Base-by-base conservation (phyloP, 495 filamentous ascomycete genomes). In the Lophium mytilinum region DNA sequence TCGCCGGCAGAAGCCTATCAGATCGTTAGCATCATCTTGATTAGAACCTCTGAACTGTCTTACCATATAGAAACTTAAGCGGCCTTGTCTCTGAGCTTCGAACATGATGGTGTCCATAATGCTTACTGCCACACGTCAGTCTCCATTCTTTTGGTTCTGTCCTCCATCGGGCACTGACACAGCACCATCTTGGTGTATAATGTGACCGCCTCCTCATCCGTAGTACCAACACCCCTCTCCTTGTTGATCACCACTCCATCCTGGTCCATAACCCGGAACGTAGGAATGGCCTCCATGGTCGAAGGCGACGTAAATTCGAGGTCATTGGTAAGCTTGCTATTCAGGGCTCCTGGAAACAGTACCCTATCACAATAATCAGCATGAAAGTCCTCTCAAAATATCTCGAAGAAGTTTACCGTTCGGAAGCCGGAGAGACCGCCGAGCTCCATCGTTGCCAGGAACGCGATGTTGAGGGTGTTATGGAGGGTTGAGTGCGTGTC, bases 81-180 rank as follows among this genome's bases (percentile, higher is more conserved):
- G 80, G 37, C 91, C 86, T 63, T 89, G 86, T 48, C 86, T 69
- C 61, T 89, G 86, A 14, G 88, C 88, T 67, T 96, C 88, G 64
- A 90, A 93, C 89, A 95, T 94, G 57, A 96, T 85, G 40, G 90
- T 70, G 68, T 96, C 91, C 90, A 96, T 93, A 57, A 95, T 85
- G 62, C 84, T 92, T 55, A 96, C 84, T 71, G 40, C 15, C 1
- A n/a, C 9, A 14, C 11, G 36, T 60, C 34, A 65, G 50, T 47
- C 11, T 48, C 21, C 30, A 7, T 5, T 30, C 39, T 5, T 36
- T 35, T n/a, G 34, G 9, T 36, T 33, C 47, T 19, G 15, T 19
- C 34, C 11, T 0, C n/a, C 11, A 15, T 1, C 4, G 37, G 21
- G n/a, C 17, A 65, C 75, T 12, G 60, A 83, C 81, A 78, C 4